These are phyloP conservation scores for Chaetoceros tenuissimus DNA, from an alignment of 108 stramenopile genomes.

Conservation along the genomic window DNA sequence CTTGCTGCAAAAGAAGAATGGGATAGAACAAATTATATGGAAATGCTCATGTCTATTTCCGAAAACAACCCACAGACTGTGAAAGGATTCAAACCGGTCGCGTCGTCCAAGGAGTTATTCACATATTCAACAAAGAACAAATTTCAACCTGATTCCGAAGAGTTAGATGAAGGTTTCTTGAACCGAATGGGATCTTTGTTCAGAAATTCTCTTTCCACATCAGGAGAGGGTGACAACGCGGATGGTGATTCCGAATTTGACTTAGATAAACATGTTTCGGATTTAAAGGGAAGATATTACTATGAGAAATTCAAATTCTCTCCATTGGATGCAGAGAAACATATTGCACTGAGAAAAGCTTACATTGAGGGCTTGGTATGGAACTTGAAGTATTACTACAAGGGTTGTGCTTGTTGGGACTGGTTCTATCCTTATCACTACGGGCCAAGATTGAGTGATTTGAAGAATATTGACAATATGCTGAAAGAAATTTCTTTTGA, in stretches of 20 bases:
- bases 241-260: conserved; percentile 3
- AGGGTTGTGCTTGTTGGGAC: conserved; percentile 91
- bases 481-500: conserved; percentile 60
- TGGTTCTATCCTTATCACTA: conserved; percentile 99
- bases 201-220: conserved; percentile 20
- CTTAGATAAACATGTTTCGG: conserved; percentile 22
- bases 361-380: conserved; percentile 94
- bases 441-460: conserved; percentile 93
- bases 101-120: conserved; percentile 17
- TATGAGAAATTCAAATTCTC: conserved; percentile 87
- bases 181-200: conserved; percentile 30
- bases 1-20: conserved; percentile 54
- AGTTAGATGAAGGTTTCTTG: conserved; percentile 32
- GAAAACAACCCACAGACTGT: not conserved
- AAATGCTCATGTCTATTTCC: conserved; percentile 35
- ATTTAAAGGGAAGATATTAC: conserved; percentile 87
- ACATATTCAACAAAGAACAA: not conserved
- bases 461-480: conserved; percentile 60
- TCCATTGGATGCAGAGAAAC: conserved; percentile 80
- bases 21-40: conserved; percentile 45
- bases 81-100: conserved; percentile 27
- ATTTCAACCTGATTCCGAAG: conserved; percentile 7
- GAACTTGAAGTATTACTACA: conserved; percentile 95
- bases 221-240: not conserved
- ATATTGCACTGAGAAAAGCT: conserved; percentile 66